A percentile compares a stretch with the other conserved stretches of the same genome.
phyloP scores from a whole-genome alignment of 2,329 filamentous ascomycete species.

The Tolypocladium nubicola region DNA sequence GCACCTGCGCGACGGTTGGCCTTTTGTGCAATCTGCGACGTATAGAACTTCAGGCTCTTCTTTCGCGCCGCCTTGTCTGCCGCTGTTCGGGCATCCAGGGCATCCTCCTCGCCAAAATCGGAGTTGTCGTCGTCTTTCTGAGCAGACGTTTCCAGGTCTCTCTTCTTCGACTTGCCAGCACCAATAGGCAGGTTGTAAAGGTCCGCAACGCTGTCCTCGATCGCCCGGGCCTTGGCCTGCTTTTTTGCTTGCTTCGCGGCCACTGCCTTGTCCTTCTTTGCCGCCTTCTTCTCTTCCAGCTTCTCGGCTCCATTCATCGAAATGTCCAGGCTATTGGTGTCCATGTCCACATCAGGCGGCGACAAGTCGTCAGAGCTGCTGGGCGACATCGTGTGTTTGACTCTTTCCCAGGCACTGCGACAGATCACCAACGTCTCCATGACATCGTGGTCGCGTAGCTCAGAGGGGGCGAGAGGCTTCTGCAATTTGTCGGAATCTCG shows the following conservation, averaged over 20 bases:
- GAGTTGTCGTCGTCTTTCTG: slow-evolving; percentile 54
- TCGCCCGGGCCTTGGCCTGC: slow-evolving; percentile 42
- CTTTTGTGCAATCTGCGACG: slow-evolving; percentile 93
- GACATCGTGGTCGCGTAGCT: slow-evolving; percentile 79
- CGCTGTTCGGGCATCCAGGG: slow-evolving; percentile 65
- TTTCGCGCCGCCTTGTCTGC: slow-evolving; percentile 83
- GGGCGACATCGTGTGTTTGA: slow-evolving; percentile 51
- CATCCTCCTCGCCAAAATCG: slow-evolving; percentile 87
- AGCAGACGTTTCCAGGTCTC: slow-evolving; percentile 15
- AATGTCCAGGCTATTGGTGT: slow-evolving; percentile 6
- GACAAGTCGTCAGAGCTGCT: slow-evolving; percentile 25
- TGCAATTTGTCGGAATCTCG: slow-evolving; percentile 42
- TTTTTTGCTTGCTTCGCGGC: slow-evolving; percentile 29
- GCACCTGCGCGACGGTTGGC: slow-evolving; percentile 71
- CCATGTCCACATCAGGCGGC: slow-evolving; percentile 11
- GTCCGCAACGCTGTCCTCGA: slow-evolving; percentile 61
- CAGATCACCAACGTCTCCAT: slow-evolving; percentile 79
- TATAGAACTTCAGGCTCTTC: slow-evolving; percentile 94
- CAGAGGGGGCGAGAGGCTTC: slow-evolving; percentile 59
- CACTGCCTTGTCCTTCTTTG: slow-evolving; percentile 24
- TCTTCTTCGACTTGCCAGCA: slow-evolving; percentile 33
- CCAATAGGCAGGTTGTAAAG: slow-evolving; percentile 51
- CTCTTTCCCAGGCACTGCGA: slow-evolving; percentile 67
- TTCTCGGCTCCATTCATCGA: slow-evolving; percentile 16
- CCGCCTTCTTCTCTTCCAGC: slow-evolving; percentile 14